A percentile compares a stretch with the other conserved stretches of the same genome.
These are phyloP conservation scores for Reutealis trisperma DNA, from an alignment of 345 rosid genomes.

Conservation along the genomic window DNA sequence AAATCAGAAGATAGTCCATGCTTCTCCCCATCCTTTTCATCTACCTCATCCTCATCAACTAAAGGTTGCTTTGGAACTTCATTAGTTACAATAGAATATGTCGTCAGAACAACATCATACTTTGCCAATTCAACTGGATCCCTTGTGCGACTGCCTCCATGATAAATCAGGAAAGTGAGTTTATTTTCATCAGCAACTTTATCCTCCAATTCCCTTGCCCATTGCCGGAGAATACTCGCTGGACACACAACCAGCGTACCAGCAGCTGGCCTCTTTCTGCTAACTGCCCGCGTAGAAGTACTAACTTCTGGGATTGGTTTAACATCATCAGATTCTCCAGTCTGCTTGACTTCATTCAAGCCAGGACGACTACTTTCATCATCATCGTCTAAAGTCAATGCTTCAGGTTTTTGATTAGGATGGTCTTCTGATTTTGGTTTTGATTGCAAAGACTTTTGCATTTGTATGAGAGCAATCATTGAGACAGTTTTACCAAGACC, in stretches of 20 bases:
- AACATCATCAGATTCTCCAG: conserved; percentile 40
- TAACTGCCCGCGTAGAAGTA: conserved; percentile 48
- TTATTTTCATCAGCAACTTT: conserved; percentile 76
- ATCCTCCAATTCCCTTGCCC: conserved; percentile 90
- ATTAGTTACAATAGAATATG: conserved; percentile 80
- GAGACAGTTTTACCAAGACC: conserved; percentile 98
- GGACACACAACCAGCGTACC: conserved; percentile 98
- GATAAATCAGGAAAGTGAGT: conserved; percentile 71
- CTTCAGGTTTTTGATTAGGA: conserved; percentile 57
- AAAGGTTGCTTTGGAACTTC: conserved; percentile 92
- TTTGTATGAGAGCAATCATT: conserved; percentile 86
- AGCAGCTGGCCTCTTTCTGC: conserved; percentile 64
- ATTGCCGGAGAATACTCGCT: conserved; percentile 91
- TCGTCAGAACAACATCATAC: conserved; percentile 89
- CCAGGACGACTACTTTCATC: conserved; percentile 43
- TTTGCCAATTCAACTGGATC: conserved; percentile 81
- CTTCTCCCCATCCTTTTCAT: conserved; percentile 62
- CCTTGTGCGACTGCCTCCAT: conserved; percentile 88
- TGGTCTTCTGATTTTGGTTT: conserved; percentile 53
- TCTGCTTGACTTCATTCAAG: conserved; percentile 41
- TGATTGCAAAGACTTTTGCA: conserved; percentile 59
- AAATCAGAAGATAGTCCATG: conserved; percentile 69
- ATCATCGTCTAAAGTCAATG: conserved; percentile 83
- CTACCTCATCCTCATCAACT: conserved; percentile 74
- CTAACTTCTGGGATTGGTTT: conserved; percentile 48